Evolutionary conservation across 2,329 filamentous ascomycete genomes (phyloP).

Genomic region (Colletotrichum sp.): DNA sequence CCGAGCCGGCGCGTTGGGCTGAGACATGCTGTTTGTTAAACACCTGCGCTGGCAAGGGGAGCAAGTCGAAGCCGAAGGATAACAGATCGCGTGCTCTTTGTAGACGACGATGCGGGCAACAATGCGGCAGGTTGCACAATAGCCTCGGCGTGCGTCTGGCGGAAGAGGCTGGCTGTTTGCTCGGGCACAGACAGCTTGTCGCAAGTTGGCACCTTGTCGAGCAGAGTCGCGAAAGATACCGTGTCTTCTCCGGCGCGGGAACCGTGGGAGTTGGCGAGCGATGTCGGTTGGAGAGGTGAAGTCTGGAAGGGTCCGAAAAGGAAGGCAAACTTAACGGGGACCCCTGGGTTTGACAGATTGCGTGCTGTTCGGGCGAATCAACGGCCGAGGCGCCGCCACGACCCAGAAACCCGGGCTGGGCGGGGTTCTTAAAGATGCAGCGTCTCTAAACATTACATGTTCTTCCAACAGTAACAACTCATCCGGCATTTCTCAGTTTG

Average conservation of each 20-base stretch:
- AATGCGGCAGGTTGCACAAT: background rate
- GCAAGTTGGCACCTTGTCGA: background rate
- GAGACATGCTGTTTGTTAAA: slow-evolving; percentile 9
- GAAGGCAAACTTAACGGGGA: background rate
- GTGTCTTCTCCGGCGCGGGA: slow-evolving; percentile 10
- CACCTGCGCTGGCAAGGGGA: background rate
- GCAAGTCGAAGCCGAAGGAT: background rate
- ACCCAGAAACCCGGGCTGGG: slow-evolving; percentile 3
- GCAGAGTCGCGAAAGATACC: background rate
- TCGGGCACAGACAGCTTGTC: background rate
- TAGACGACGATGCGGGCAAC: background rate
- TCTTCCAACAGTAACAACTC: background rate
- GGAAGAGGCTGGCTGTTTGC: background rate
- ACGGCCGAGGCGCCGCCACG: slow-evolving; percentile 15
- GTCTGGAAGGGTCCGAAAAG: background rate
- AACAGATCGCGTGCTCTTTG: slow-evolving; percentile 8
- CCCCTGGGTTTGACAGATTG: slow-evolving; percentile 11
- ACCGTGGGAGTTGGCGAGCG: background rate
- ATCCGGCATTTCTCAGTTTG: background rate
- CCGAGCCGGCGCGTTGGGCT: slow-evolving; percentile 13
- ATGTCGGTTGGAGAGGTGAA: slow-evolving; percentile 12
- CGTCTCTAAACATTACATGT: background rate
- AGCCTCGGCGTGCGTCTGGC: background rate
- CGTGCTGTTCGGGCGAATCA: slow-evolving; percentile 20
- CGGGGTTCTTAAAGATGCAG: background rate